Base-by-base conservation (phyloP, 768 basidiomycete genomes). In the Clavaria fumosa region DNA sequence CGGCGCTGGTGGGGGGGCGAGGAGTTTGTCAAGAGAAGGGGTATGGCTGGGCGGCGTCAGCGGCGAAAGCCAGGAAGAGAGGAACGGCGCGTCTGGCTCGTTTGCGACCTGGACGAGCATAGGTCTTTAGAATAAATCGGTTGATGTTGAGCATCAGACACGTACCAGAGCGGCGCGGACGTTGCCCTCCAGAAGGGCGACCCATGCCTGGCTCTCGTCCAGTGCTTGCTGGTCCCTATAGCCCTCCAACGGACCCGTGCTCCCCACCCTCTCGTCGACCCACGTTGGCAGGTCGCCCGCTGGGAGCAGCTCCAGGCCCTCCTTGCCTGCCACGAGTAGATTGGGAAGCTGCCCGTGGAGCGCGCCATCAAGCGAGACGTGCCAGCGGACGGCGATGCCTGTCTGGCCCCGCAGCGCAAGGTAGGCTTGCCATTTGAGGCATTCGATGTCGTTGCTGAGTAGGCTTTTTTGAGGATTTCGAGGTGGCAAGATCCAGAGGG, bases 391-490 rank as follows among this genome's bases (percentile, higher is more conserved):
- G 15, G 54, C 57, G 38, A 82, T 55, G 47, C 53, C 44, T 14
- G 47, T 50, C 42, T 80, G 50, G 5, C 71, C 73, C 40, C 79
- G 75, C 34, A 78, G 70, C 18, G 77, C 76, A 34, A 82, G 62
- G 47, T 79, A 85, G 0, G 85, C 81, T 54, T 89, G 85, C 84
- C 84, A 88, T 57, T 84, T 86, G 51, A 89, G 69, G 53, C 84
- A 88, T 47, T 86, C 82, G 47, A 86, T 75, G 56, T 88, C 84
- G 37, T 64, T 54, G 55, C 80, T 83, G 43, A 88, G 67, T n/a
- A 59, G 46, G 21, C 48, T 21, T 44, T 42, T 11, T 46, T 43
- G 34, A 40, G 36, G 34, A 43, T 30, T 35, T 15, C 52, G 46
- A 2, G 74, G 76, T 15, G 72, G 67, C 11, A 61, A 62, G 17